Conservation (phyloP, 306 rosid species). For the Abrus pulchellus region DNA sequence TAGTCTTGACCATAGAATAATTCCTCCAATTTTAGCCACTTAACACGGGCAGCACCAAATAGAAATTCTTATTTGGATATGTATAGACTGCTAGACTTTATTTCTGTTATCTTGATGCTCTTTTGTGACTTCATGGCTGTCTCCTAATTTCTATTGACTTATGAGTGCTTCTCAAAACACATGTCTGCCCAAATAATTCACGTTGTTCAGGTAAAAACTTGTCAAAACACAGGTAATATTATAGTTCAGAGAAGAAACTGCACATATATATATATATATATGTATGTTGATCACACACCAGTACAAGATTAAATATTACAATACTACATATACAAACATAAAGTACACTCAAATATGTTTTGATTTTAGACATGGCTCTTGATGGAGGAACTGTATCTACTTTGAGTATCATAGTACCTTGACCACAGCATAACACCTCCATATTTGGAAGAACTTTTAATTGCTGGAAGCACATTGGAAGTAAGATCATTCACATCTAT, state of each 20-base stretch:
- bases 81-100: not conserved
- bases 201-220: not conserved
- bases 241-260: not conserved
- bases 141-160: not conserved
- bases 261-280: not conserved
- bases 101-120: not conserved
- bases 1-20: no score
- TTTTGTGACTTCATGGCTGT: not conserved
- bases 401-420: conserved; percentile 52
- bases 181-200: no score
- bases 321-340: not conserved
- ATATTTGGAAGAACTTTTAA: conserved; percentile 51
- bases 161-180: not conserved
- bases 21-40: no score
- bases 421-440: conserved; percentile 60
- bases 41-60: not conserved
- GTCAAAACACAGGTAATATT: not conserved
- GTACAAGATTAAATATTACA: conserved; percentile 1
- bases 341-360: not conserved
- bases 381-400: conserved; percentile 53
- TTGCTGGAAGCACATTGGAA: conserved; percentile 56
- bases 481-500: conserved; percentile 49
- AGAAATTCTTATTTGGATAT: not conserved
- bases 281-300: conserved; percentile 14
- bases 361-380: conserved; percentile 41